These are phyloP conservation scores for Heliocybe sulcata DNA, from an alignment of 1,284 basidiomycete species.

Conservation along the genomic window DNA sequence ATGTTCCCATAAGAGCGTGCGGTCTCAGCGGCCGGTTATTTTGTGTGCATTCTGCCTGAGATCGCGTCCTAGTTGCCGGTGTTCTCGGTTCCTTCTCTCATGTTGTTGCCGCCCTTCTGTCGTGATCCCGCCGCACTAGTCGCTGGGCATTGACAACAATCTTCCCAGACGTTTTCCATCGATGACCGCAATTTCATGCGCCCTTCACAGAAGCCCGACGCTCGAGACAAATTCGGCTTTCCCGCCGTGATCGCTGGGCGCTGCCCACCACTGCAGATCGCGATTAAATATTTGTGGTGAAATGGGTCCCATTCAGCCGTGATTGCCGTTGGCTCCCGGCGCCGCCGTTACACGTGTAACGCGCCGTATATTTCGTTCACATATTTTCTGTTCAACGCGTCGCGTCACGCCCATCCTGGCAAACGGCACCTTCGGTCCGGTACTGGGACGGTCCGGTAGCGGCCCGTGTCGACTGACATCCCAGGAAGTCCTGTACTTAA, in stretches of 20 bases:
- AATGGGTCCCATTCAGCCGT: no score
- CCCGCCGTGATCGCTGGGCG: no score
- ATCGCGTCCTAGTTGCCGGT: no score
- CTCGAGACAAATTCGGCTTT: no score
- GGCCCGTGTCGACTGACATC: neutral
- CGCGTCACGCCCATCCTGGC: neutral
- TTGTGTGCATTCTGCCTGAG: no score
- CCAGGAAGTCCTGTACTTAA: neutral
- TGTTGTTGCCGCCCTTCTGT: neutral
- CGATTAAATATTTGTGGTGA: no score
- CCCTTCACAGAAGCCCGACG: no score
- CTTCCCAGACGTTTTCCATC: neutral
- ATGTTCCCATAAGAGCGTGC: neutral
- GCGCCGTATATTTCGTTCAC: no score
- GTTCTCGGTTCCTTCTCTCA: neutral
- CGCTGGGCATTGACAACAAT: neutral
- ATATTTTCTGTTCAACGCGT: neutral
- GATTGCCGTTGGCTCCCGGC: no score
- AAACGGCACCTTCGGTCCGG: neutral
- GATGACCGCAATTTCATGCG: neutral
- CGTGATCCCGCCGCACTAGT: neutral
- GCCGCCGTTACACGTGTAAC: no score
- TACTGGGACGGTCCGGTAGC: neutral
- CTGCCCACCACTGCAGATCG: no score
- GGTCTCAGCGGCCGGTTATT: neutral